Evolutionary conservation across 768 basidiomycete species (phyloP).

Genomic region (Naganishia friedmannii): DNA sequence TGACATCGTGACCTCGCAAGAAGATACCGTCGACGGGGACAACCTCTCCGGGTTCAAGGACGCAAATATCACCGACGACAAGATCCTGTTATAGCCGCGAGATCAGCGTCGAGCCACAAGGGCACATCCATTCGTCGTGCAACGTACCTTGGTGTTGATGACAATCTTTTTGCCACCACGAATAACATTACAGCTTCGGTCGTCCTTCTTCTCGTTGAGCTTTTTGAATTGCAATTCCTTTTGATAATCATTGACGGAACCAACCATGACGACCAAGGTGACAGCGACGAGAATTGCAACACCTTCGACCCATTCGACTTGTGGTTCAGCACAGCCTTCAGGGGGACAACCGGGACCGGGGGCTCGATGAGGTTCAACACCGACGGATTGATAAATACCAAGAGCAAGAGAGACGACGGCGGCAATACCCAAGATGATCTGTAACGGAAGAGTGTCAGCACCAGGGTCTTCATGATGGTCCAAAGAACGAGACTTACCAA

Average conservation of each 20-base stretch:
- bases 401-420: constrained; percentile 89
- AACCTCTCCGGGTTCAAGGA: constrained; percentile 92
- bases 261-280: constrained; percentile 66
- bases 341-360: constrained; percentile 46
- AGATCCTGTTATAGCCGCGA: constrained; percentile 63
- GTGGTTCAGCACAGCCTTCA: constrained; percentile 58
- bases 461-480: not conserved
- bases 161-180: constrained; percentile 66
- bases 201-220: constrained; percentile 92
- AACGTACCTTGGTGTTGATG: constrained; percentile 71
- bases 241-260: constrained; percentile 95
- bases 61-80: constrained; percentile 86
- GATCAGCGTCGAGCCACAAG: constrained; percentile 12
- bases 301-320: constrained; percentile 95
- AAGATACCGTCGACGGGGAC: constrained; percentile 95
- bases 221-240: constrained; percentile 93
- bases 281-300: constrained; percentile 58
- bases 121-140: no score
- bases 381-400: constrained; percentile 91
- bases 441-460: constrained; percentile 17
- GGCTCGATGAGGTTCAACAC: constrained; percentile 60
- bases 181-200: constrained; percentile 80
- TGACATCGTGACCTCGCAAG: constrained; percentile 84
- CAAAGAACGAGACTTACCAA: constrained; percentile 59
- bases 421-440: constrained; percentile 87